Conservation (phyloP, 73 alveolate genomes). For the Tetrahymena malaccensis region DNA sequence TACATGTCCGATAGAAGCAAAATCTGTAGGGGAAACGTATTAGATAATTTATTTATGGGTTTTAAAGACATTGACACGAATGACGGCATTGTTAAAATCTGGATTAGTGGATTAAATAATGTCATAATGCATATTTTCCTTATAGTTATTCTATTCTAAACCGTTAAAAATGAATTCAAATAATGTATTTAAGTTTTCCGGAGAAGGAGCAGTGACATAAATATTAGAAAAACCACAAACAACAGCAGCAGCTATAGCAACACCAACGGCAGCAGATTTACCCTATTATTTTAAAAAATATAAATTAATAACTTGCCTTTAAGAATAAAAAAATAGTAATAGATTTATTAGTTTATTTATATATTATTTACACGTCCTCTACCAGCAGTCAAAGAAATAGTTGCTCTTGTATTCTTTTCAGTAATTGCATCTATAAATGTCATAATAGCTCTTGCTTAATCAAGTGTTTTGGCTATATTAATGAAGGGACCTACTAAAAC, state of each 20-base stretch:
- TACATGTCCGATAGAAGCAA: conserved; percentile 54
- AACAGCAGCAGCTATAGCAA: conserved; percentile 96
- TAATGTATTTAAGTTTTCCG: conserved; percentile 95
- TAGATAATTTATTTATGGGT: conserved; percentile 91
- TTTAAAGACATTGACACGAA: conserved; percentile 72
- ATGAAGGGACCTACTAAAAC: conserved; percentile 51
- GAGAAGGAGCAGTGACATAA: conserved; percentile 98
- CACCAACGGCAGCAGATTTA: conserved; percentile 95
- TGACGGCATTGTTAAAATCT: conserved; percentile 84
- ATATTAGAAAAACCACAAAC: conserved; percentile 96
- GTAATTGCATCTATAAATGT: conserved; percentile 88
- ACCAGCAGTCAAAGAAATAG: conserved; percentile 96
- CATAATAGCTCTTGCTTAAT: conserved; percentile 90
- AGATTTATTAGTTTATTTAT: not conserved
- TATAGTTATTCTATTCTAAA: conserved; percentile 85
- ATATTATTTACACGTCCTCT: conserved; percentile 79
- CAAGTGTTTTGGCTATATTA: conserved; percentile 87
- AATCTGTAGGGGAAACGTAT: conserved; percentile 86
- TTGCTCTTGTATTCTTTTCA: conserved; percentile 87
- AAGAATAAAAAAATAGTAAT: not conserved
- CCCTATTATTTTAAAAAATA: conserved; percentile 31
- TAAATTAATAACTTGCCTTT: not conserved
- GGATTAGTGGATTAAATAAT: conserved; percentile 80
- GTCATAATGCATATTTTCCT: conserved; percentile 87
- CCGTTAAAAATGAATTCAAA: conserved; percentile 96